Conservation (phyloP, 176 grass and related monocot species). For the Oryza officinalis region DNA sequence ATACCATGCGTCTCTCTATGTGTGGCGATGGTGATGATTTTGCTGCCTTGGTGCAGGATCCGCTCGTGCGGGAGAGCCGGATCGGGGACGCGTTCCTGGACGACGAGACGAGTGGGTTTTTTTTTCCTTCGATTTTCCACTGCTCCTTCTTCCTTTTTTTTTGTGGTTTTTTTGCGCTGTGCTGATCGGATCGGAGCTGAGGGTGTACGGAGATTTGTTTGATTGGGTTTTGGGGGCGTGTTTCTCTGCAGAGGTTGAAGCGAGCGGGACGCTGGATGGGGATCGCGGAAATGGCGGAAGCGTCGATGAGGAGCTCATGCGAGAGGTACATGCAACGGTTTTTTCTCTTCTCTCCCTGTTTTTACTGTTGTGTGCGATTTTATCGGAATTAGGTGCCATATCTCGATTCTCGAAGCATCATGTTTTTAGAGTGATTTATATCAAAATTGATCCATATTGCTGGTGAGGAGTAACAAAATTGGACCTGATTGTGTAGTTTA, state of each 20-base stretch:
- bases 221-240: not conserved
- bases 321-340: constrained; percentile 38
- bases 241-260: constrained; percentile 28
- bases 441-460: not conserved
- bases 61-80: constrained; percentile 33
- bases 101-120: constrained; percentile 34
- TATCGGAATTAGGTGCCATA: too few relatives aligned
- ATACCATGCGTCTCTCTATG: not conserved
- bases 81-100: constrained; percentile 48
- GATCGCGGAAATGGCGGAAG: not conserved
- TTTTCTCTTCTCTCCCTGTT: not conserved
- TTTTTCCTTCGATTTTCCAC: not conserved
- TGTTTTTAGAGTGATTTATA: not conserved
- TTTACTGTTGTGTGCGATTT: not conserved
- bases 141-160: not conserved
- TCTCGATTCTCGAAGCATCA: too few relatives aligned
- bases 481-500: not conserved
- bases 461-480: not conserved
- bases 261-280: not conserved
- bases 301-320: constrained; percentile 56
- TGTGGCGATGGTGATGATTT: not conserved
- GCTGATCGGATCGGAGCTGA: not conserved
- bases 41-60: constrained; percentile 36
- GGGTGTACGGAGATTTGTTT: not conserved
- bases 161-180: not conserved